Evolutionary conservation across 2,329 filamentous ascomycete genomes (phyloP).

Genomic region (Thielaviopsis ethacetica): DNA sequence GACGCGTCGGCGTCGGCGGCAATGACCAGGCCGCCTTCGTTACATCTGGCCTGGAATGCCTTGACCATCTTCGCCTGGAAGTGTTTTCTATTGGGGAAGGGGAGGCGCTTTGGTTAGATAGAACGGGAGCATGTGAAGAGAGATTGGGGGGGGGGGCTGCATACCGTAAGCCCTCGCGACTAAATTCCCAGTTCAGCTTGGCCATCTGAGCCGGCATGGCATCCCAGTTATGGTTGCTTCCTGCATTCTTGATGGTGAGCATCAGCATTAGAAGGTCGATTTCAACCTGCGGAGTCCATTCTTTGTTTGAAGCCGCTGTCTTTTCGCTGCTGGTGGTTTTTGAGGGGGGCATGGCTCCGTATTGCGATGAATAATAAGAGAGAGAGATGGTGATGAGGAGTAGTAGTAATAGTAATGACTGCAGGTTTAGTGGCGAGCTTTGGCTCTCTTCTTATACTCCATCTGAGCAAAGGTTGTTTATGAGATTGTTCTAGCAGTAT

Average conservation of each 20-base stretch:
- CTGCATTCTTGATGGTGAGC: not conserved
- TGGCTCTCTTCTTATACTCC: too few relatives aligned
- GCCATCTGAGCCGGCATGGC: not conserved
- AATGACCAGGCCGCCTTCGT: too few relatives aligned
- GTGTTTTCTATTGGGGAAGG: not conserved
- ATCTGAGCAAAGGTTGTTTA: too few relatives aligned
- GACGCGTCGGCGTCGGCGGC: not conserved
- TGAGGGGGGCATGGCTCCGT: not conserved
- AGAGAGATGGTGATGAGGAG: too few relatives aligned
- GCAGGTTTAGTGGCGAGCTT: too few relatives aligned
- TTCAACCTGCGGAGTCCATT: slow-evolving; percentile 2
- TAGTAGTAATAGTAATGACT: too few relatives aligned
- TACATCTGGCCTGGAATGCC: too few relatives aligned
- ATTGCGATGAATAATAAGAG: too few relatives aligned
- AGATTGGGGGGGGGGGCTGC: not conserved
- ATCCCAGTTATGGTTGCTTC: not conserved
- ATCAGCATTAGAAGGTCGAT: slow-evolving; percentile 3
- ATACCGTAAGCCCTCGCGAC: not conserved
- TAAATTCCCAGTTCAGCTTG: not conserved
- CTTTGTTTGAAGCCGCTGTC: not conserved
- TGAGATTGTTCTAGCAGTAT: too few relatives aligned
- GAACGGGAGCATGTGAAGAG: not conserved
- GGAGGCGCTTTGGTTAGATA: not conserved
- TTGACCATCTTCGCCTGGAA: not conserved
- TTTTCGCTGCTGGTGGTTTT: not conserved